Evolutionary conservation across 495 filamentous ascomycete species (phyloP).

Genomic region (Ramalina intermedia): DNA sequence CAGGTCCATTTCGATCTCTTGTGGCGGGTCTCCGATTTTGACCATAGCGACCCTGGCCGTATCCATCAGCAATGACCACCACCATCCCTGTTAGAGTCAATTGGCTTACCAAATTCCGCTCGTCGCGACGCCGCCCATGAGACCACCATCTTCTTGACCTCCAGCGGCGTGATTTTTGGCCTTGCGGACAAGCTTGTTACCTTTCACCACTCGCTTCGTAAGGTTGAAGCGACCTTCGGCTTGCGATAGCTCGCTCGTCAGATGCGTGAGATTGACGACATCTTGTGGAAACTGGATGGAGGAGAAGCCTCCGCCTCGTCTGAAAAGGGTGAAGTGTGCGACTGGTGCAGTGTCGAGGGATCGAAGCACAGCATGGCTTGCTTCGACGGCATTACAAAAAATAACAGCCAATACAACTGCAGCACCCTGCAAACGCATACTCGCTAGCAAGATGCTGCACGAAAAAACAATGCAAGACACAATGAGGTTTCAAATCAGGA

Average conservation of each 20-base stretch:
- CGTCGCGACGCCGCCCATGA: slow-evolving; percentile 15
- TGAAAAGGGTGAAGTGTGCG: slow-evolving; percentile 17
- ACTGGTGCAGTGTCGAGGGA: slow-evolving; percentile 15
- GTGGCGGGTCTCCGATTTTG: slow-evolving; percentile 16
- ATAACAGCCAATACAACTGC: no score
- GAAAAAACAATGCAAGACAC: no score
- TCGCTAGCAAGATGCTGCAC: no score
- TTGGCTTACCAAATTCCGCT: slow-evolving; percentile 16
- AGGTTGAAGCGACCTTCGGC: slow-evolving; percentile 19
- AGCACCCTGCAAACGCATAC: no score
- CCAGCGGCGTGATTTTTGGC: slow-evolving; percentile 12
- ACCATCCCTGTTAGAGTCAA: not conserved
- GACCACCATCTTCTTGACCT: slow-evolving; percentile 7
- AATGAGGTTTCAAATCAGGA: no score
- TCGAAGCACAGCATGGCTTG: slow-evolving; percentile 1
- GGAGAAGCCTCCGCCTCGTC: slow-evolving; percentile 17
- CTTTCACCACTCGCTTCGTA: slow-evolving; percentile 18
- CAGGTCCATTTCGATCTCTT: slow-evolving; percentile 20
- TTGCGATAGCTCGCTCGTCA: slow-evolving; percentile 12
- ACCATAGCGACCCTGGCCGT: slow-evolving; percentile 17
- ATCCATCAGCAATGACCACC: not conserved
- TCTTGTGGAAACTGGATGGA: slow-evolving; percentile 6
- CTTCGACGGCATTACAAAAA: not conserved
- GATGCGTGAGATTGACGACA: slow-evolving; percentile 12
- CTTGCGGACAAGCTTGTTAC: slow-evolving; percentile 21